Evolutionary conservation across 257 asterid genomes (phyloP), one percentile per base, ranked within the genome.

Genomic region (Avicennia marina): DNA sequence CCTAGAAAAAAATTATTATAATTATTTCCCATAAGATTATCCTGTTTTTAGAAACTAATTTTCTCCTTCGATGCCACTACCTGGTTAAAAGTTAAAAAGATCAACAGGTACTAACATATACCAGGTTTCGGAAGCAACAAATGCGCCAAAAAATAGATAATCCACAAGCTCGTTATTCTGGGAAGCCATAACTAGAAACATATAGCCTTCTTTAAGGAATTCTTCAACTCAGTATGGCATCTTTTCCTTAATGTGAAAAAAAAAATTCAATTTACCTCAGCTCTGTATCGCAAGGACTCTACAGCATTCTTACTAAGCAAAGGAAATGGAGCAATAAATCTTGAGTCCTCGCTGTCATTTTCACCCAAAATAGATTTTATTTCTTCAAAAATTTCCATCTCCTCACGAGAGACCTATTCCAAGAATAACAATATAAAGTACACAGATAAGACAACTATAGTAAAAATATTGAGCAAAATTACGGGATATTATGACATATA

Each of bases 271-370:
- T 16, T 65, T 67, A 93, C 97, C 99, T 93, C 99, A 4, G 99
- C 89, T 78, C 99, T 90, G 75, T 93, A 93, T 26, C 95, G 83
- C 64, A 89, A 81, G 26, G 86, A 81, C 72, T 89, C 99, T 70
- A 86, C 99, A 32, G 96, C 96, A 60, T 89, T 77, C 72, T 82
- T 78, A 69, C 69, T 75, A 58, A 89, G 91, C 77, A 81, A 71
- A 48, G 97, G 96, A 70, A 86, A 93, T 40, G 96, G 99, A 61
- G 84, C 97, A 63, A 93, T 77, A 67, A 78, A 88, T 63, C 80
- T 79, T 22, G 87, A 69, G 46, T 79, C 95, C 53, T 72, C 78
- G 15, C 66, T 47, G 19, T 72, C 91, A 70, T 76, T 71, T 77
- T 84, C 96, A 31, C 95, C 94, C 73, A 89, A 69, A 50, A 86